A percentile compares a stretch with the other conserved stretches of the same genome.
Conservation (phyloP, 148 eudicot species). For the Pharnaceum exiguum region DNA sequence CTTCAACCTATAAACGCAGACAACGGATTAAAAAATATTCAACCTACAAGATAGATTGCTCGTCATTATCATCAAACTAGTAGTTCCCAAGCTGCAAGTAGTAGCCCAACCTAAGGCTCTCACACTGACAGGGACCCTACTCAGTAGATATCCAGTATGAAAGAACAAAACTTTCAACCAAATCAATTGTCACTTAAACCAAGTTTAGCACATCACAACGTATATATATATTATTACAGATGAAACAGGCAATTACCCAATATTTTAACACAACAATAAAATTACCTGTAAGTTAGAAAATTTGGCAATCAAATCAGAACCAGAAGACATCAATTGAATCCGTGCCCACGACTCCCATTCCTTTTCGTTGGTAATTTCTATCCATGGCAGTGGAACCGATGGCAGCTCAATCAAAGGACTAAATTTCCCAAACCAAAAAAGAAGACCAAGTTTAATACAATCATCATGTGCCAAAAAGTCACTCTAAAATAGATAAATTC, state of each 20-base stretch:
- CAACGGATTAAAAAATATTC: too few relatives aligned
- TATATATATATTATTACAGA: background rate
- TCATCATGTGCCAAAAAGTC: background rate
- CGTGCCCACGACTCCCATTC: constrained; percentile 87
- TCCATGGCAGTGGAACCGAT: constrained; percentile 47
- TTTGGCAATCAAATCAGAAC: constrained; percentile 81
- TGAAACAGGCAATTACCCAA: background rate
- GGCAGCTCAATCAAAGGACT: constrained; percentile 75
- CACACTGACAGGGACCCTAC: too few relatives aligned
- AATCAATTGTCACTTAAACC: too few relatives aligned
- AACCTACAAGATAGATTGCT: too few relatives aligned
- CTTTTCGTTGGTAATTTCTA: constrained; percentile 19
- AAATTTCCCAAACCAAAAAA: background rate
- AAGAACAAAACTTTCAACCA: too few relatives aligned
- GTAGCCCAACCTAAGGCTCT: too few relatives aligned
- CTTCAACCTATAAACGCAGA: too few relatives aligned
- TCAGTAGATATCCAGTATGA: too few relatives aligned
- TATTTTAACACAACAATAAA: too few relatives aligned
- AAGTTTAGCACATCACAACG: background rate
- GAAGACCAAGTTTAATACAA: background rate
- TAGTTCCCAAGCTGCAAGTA: too few relatives aligned
- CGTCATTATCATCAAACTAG: too few relatives aligned
- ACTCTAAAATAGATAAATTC: background rate
- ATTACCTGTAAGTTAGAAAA: constrained; percentile 78
- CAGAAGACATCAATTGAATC: constrained; percentile 63